A percentile compares a stretch with the other conserved stretches of the same genome.
Evolutionary conservation across 2,329 filamentous ascomycete species (phyloP).

Genomic region (Bimuria novae-zelandiae): DNA sequence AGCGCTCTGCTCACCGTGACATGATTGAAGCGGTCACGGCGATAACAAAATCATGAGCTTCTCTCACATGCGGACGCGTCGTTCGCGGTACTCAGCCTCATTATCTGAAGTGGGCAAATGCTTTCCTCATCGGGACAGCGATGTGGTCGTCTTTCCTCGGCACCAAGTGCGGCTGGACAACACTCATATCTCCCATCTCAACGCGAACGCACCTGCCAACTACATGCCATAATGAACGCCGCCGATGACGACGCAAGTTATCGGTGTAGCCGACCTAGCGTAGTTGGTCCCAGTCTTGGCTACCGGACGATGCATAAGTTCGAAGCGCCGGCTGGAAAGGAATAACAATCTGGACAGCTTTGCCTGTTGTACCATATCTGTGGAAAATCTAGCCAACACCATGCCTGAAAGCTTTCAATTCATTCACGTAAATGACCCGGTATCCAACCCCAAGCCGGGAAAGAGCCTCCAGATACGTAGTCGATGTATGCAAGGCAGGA

Average conservation of each 20-base stretch:
- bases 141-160: not conserved
- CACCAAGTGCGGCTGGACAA: not conserved
- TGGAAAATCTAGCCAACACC: not conserved
- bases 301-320: not conserved
- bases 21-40: too few species aligned
- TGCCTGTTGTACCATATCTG: not conserved
- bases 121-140: not conserved
- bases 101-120: not conserved
- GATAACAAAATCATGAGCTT: not conserved
- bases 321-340: not conserved
- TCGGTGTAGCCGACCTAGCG: not conserved
- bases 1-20: too few species aligned
- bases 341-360: not conserved
- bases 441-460: slow-evolving; percentile 12
- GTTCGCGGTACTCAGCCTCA: not conserved
- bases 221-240: not conserved
- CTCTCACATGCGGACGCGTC: not conserved
- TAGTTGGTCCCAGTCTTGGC: not conserved
- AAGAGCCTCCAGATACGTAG: slow-evolving; percentile 21
- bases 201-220: not conserved
- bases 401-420: slow-evolving; percentile 13
- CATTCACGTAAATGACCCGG: slow-evolving; percentile 6
- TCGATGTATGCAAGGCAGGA: slow-evolving; percentile 24
- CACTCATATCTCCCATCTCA: not conserved
- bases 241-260: not conserved